Base-by-base conservation (phyloP, 164 flowering plant species). In the Macadamia tetraphylla region DNA sequence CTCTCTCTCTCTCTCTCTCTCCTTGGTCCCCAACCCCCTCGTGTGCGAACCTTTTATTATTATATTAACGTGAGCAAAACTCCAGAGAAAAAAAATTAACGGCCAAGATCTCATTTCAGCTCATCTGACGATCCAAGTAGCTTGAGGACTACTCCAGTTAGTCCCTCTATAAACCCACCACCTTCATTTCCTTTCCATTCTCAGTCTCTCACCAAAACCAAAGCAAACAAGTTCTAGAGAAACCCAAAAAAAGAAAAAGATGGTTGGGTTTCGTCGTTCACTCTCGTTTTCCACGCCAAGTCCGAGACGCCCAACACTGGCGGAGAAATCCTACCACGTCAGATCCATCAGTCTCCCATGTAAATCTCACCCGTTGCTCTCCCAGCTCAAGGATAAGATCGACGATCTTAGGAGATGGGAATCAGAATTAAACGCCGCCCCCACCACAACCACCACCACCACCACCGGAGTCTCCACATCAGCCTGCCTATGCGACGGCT, bases 261-360 rank as follows among this genome's bases (percentile, higher is more conserved):
- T 83, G 0, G 80, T 85, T 48, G 81, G 83, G 44, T 87, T 87
- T 67, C 78, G 84, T 1, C 85, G 94, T 40, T 80, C 96, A 1
- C 76, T 88, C 55, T 92, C 98, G 12, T 83, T 87, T 64, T 87
- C 92, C 0, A 84, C 77, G 78, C 82, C 82, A 6, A 75, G 62
- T 9, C 74, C 66, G 8, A 71, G 15, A 66, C 81, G 84, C 68
- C 76, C 77, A 14, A 58, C 85, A 31, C 73, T 82, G 1, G 56
- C 77, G 23, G 69, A 79, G 14, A 77, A 74, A 53, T 53, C 88
- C 17, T 77, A 80, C 64, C 95, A 89, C 67, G 82, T 79, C 58
- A 80, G 98, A 70, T 93, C 97, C 32, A 69, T 81, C 71, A 83
- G 88, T 76, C 98, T 93, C 18, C 98, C 98, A 0, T 79, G 85